Conservation (phyloP, 495 filamentous ascomycete species). For the Darksidea phi region DNA sequence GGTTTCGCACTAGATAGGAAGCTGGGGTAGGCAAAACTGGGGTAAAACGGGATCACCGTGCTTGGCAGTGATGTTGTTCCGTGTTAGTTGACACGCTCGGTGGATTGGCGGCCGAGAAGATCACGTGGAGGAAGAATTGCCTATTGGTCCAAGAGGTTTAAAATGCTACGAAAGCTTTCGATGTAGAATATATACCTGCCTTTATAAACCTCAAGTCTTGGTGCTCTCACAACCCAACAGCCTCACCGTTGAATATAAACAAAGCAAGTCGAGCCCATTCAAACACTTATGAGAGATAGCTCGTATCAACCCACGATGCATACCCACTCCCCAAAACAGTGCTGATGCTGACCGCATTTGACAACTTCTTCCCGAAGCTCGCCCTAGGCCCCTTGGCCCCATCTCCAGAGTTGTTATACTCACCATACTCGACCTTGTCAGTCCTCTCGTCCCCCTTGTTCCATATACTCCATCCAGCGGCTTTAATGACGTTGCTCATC, state of each 20-base stretch:
- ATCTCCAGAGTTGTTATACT: slow-evolving; percentile 60
- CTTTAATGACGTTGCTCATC: slow-evolving; percentile 58
- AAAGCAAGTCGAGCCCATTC: background rate
- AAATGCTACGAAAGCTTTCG: too few relatives aligned
- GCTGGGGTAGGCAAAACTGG: slow-evolving; percentile 8
- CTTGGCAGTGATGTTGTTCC: background rate
- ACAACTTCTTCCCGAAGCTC: slow-evolving; percentile 53
- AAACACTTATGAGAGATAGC: slow-evolving; percentile 14
- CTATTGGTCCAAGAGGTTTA: too few relatives aligned
- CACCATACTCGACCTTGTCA: slow-evolving; percentile 55
- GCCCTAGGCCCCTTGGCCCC: slow-evolving; percentile 60
- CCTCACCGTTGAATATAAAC: background rate
- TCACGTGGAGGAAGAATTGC: too few relatives aligned
- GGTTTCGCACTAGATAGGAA: background rate
- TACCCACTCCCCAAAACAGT: slow-evolving; percentile 55
- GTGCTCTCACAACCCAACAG: background rate
- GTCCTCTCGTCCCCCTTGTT: slow-evolving; percentile 50
- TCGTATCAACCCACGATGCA: slow-evolving; percentile 13
- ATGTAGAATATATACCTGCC: too few relatives aligned
- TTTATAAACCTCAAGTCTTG: too few relatives aligned
- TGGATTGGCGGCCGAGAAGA: background rate
- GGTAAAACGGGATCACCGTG: slow-evolving; percentile 6
- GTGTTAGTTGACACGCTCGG: background rate
- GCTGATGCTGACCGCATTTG: slow-evolving; percentile 47
- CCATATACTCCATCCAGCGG: slow-evolving; percentile 63